Base-by-base conservation (phyloP, 2,329 filamentous ascomycete genomes). In the Amesomyces nigricolor region DNA sequence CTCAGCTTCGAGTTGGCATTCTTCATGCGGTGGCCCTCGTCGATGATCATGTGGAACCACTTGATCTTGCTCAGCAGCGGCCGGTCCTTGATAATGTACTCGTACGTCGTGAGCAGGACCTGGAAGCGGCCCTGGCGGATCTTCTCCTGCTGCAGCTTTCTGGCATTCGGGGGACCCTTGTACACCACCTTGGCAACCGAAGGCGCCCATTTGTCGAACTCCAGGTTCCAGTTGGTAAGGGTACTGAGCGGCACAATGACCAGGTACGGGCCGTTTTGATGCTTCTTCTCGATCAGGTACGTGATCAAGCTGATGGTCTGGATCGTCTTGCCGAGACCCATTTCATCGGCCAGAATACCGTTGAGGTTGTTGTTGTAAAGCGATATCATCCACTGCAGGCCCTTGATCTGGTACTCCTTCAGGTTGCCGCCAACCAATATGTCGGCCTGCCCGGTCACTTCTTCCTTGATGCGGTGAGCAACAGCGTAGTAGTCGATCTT, bases 281-380 rank as follows among this genome's bases (percentile, higher is more conserved):
- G 82, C 78, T 99, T 99, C 75, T 84, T 87, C 76, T 97, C 94
- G 63, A 99, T 96, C 60, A 99, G 85, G 69, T 99, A 95, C 3
- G 92, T 96, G 66, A 99, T 88, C 74, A 99, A 77, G 78, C 89
- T 95, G 73, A 99, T 99, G 44, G 94, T 97, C 73, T 99, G 94
- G 65, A 99, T 99, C 0, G 94, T 99, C 77, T 99, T 99, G 72
- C 94, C 94, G 62, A 99, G 89, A 86, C 94, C 94, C 94, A 99
- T 99, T 74, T 99, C 94, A 67, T 99, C 94, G 57, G 94, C 94
- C 65, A 99, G 78, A 63, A 99, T 97, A 81, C 94, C 94, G 71
- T 99, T 99, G 62, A 99, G 82, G 73, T 96, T 99, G 78, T 99
- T 99, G 85, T 99, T 99, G 81, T 97, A 99, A 13, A 99, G 80